Percentiles rank a stretch among this genome's conserved stretches.
Conservation (phyloP, 805 yeast genomes). For the Wickerhamomyces bovis region DNA sequence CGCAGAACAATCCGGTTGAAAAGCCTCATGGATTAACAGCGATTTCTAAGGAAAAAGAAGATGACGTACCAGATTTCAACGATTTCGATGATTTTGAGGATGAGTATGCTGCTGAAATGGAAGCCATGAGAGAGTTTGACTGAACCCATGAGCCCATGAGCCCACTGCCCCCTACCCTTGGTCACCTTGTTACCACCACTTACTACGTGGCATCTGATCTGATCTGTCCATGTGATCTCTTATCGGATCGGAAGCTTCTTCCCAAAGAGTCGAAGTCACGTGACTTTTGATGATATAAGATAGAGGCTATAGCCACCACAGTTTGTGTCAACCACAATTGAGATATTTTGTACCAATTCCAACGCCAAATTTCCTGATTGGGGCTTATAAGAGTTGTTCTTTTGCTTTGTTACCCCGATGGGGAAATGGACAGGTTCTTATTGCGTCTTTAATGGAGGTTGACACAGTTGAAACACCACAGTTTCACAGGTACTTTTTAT, state of each 20-base stretch:
- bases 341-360: background rate
- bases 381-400: background rate
- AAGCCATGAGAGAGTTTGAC: conserved; percentile 14
- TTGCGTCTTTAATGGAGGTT: background rate
- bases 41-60: background rate
- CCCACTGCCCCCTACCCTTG: no score
- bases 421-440: background rate
- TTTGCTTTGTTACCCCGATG: background rate
- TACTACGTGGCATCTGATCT: no score
- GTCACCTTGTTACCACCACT: no score
- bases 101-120: conserved; percentile 21
- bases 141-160: background rate
- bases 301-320: background rate
- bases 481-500: background rate
- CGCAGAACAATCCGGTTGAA: background rate
- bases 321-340: background rate
- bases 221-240: no score
- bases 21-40: background rate
- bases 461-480: background rate
- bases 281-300: conserved; percentile 5
- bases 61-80: conserved; percentile 4
- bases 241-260: background rate
- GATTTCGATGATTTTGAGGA: conserved; percentile 14
- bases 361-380: background rate
- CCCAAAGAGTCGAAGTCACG: background rate